Base-by-base conservation (phyloP, 805 yeast species). In the Candida patagonica region DNA sequence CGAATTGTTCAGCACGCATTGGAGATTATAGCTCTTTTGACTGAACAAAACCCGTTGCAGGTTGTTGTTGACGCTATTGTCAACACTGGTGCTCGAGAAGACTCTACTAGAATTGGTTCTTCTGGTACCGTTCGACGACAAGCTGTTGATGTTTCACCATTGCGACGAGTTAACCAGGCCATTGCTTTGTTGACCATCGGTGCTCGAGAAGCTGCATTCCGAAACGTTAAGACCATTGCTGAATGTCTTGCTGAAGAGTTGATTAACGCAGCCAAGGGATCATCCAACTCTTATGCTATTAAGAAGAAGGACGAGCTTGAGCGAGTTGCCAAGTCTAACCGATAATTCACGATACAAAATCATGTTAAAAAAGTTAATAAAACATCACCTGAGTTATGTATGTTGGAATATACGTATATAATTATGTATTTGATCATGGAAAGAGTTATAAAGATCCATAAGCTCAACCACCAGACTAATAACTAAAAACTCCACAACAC, bases 221-320 rank as follows among this genome's bases (percentile, higher is more conserved):
- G 98, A 82, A 92, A 92, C 88, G 77, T 92, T 77, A 92, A 94
- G 86, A 87, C 97, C 70, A 92, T 92, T 72, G 94, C 98, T 67
- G 99, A 92, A 77, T 92, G 98, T 76, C 84, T 92, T 70, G 97
- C 99, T 68, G 99, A 92, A 79, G 99, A 92, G 80, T 84, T 92
- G 72, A 94, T 92, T 73, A 92, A 92, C 80, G 99, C 99, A 65
- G 98, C 94, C 67, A 92, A 92, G 82, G 97, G 97, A 74, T 92
- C 98, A 64, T 88, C 99, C 59, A 94, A 96, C 71, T 92, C 98
- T 66, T 94, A 88, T 72, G 98, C 98, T 63, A 94, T 92, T 78
- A 92, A 92, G 94, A 92, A 92, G 98, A 92, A 92, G 95, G 99
- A 92, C 73, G 99, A 92, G 81, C 84, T 92, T 72, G 99, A 92